Evolutionary conservation across 2,329 filamentous ascomycete species (phyloP), one percentile per base, ranked within the genome.

Genomic region (Meredithiella fracta): DNA sequence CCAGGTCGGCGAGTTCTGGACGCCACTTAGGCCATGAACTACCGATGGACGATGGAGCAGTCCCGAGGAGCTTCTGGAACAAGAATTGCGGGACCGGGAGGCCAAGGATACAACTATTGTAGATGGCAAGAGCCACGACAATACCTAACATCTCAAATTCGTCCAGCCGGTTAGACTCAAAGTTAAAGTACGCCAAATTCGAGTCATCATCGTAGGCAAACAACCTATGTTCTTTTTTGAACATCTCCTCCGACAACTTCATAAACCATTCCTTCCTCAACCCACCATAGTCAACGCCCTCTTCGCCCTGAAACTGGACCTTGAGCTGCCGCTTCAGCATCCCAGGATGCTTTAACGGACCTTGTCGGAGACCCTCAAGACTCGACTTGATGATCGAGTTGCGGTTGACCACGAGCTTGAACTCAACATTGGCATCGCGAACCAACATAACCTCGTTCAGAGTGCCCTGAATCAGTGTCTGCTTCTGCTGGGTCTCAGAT

Each of bases 241-340:
- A 95, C 31, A 96, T 83, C 65, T 96, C 90, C 62, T 89, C 77
- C 51, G 92, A 82, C 22, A 96, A 76, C 58, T 95, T 76, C 53
- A 95, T 70, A 65, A 96, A 96, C 90, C 90, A 96, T 69, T 96
- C 90, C 67, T 96, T 96, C 57, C 88, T 80, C 56, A 94, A 73
- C 0, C 90, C 90, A 38, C 90, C 90, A 3, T 85, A 88, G 69
- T 96, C 90, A 53, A 95, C 82, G 3, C 90, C 90, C 67, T 96
- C 90, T 68, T 96, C 90, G 31, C 87, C 89, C 31, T 78, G 74
- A 62, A 96, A 96, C 59, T 85, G 82, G 59, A 96, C 92, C 17
- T 85, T 52, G 17, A 52, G 50, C 34, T 52, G 29, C 11, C 25
- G 29, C 20, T 38, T 38, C 11, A 52, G 31, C 25, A 52, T 14